A percentile compares a stretch with the other conserved stretches of the same genome.
Evolutionary conservation across 73 alveolate genomes (phyloP).

Genomic region (Halteria grandinella): DNA sequence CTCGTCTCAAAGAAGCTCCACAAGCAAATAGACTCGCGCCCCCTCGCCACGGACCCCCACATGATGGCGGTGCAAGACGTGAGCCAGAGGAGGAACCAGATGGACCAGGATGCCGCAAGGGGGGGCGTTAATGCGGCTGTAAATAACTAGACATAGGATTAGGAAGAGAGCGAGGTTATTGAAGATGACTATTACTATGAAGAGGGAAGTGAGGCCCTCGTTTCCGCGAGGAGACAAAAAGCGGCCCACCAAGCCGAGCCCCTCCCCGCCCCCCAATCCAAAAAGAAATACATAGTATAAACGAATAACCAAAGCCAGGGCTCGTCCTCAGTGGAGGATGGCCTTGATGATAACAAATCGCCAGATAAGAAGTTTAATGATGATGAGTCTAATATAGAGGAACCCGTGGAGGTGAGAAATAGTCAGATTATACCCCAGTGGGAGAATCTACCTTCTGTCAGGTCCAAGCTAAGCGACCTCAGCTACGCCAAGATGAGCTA

Average conservation of each 20-base stretch:
- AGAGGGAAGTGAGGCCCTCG: conserved; percentile 4
- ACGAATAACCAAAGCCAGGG: background rate
- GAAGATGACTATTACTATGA: conserved; percentile 26
- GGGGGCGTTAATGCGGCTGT: conserved; percentile 32
- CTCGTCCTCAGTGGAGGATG: background rate
- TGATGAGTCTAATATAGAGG: too few species aligned
- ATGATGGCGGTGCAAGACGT: background rate
- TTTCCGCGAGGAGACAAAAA: background rate
- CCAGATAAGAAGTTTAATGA: too few species aligned
- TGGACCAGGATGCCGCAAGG: background rate
- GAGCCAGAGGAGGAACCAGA: background rate
- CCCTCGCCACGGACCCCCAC: background rate
- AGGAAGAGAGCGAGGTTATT: conserved; percentile 9
- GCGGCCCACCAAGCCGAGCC: background rate
- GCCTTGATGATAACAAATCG: too few species aligned
- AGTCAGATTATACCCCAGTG: too few species aligned
- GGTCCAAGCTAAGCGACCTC: background rate
- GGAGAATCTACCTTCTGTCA: too few species aligned
- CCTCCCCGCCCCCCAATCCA: background rate
- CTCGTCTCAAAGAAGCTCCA: background rate
- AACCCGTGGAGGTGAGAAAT: too few species aligned
- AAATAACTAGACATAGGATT: background rate
- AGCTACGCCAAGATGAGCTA: background rate
- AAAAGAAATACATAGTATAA: background rate
- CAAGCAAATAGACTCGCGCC: too few species aligned